A percentile compares a stretch with the other conserved stretches of the same genome.
phyloP scores from a whole-genome alignment of 306 rosid genomes.

The Cucurbita pepo region DNA sequence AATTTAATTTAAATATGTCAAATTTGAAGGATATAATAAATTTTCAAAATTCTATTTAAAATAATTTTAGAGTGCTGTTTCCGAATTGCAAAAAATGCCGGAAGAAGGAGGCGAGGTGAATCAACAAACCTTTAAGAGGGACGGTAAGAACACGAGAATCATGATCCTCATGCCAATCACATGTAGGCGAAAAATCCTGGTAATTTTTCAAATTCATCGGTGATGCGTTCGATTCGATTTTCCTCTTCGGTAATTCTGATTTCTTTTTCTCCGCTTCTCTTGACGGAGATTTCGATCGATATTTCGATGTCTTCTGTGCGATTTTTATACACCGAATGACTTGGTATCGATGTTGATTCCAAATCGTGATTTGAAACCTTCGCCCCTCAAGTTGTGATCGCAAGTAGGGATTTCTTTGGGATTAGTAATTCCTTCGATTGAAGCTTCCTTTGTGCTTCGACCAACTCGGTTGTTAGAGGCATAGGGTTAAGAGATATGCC shows the following conservation, averaged over 20 bases:
- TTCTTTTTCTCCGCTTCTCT: too few species aligned
- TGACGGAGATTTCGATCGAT: too few species aligned
- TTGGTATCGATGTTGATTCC: neutral
- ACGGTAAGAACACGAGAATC: neutral
- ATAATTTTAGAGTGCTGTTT: too few species aligned
- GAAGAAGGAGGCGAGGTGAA: neutral
- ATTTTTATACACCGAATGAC: neutral
- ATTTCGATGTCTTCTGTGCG: neutral
- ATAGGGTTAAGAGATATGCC: neutral
- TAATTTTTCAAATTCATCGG: neutral
- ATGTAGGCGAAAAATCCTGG: neutral
- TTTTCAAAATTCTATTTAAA: too few species aligned
- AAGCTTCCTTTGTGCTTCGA: slow-evolving; percentile 3
- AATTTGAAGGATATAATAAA: too few species aligned
- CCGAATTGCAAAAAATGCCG: neutral
- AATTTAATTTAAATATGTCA: too few species aligned
- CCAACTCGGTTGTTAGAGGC: neutral
- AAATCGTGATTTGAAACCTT: neutral
- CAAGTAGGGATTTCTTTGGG: neutral
- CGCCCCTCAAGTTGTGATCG: neutral
- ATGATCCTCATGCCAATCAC: neutral
- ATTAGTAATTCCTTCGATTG: neutral
- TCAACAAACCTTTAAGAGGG: neutral
- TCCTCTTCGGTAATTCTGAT: too few species aligned
- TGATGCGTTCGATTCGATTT: too few species aligned